These are phyloP conservation scores for Sistotremastrum niveocremeum DNA, from an alignment of 768 basidiomycete species.

Conservation along the genomic window DNA sequence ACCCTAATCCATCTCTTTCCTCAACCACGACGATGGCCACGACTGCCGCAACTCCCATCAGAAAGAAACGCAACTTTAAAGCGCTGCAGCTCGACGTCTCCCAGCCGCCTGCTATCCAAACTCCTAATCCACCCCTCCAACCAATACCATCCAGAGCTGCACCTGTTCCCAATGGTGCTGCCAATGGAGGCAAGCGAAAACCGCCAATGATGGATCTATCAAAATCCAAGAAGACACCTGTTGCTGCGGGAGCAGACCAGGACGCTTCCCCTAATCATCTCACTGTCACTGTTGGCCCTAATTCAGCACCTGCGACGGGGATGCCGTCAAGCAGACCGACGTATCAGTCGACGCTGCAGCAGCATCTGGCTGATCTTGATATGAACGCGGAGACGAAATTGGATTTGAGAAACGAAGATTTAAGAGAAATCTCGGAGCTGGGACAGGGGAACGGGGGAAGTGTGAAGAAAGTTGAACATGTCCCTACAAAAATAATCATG, in stretches of 20 bases:
- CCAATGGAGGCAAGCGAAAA: constrained; percentile 8
- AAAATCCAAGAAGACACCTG: constrained; percentile 22
- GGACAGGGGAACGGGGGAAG: constrained; percentile 97
- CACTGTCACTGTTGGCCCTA: constrained; percentile 32
- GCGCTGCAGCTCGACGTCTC: constrained; percentile 60
- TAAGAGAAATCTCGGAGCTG: constrained; percentile 81
- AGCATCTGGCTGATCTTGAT: constrained; percentile 76
- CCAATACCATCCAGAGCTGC: constrained; percentile 37
- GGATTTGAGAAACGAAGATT: constrained; percentile 78
- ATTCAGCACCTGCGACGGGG: constrained; percentile 38
- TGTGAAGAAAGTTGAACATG: constrained; percentile 90
- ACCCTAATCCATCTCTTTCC: no score
- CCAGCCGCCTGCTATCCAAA: constrained; percentile 23
- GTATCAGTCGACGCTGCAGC: constrained; percentile 68
- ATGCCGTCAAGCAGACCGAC: constrained; percentile 44
- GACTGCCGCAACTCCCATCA: constrained; percentile 38
- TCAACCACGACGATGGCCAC: no score
- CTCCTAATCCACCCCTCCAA: constrained; percentile 9
- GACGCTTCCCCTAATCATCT: constrained; percentile 32
- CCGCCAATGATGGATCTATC: constrained; percentile 26
- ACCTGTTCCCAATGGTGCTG: constrained; percentile 25
- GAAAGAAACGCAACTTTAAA: constrained; percentile 91
- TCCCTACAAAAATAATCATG: constrained; percentile 85
- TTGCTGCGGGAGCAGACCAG: constrained; percentile 14
- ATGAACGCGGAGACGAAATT: constrained; percentile 72